Evolutionary conservation across 768 basidiomycete species (phyloP), one percentile per base, ranked within the genome.

Genomic region (Hydnomerulius pinastri): DNA sequence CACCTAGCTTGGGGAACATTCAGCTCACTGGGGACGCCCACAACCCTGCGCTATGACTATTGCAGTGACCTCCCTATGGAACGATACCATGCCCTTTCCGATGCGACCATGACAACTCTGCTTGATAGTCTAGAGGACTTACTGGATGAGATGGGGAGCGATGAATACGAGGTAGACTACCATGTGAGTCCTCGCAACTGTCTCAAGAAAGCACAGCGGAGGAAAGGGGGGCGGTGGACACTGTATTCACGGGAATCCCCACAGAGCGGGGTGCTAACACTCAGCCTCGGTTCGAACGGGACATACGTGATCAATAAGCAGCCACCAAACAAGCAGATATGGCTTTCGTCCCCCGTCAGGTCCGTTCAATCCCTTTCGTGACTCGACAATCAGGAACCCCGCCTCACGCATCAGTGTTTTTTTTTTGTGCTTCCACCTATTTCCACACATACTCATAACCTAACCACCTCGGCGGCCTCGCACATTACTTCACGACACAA

Each of bases 221-320:
- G 30, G 47, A 35, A 32, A 15, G 15, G 30, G 25, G 29, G 18
- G 20, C 17, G 6, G 13, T 33, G 21, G 18, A 20, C 23, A 32
- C 27, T 17, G 27, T 13, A 51, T 21, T 67, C 11, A 67, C 12
- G 48, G 15, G 30, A 23, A 51, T 52, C 36, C 21, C 51, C 23
- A 27, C 66, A 96, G 94, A 85, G 87, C 60, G 94, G 94, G n/a
- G 94, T 97, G 25, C 67, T 97, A 28, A 97, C 93, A 1, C 79
- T 96, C 37, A 76, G 75, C 42, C 75, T 95, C 13, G 92, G 86
- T 25, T 71, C 77, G 33, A 73, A 84, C 48, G 92, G 92, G 12
- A 96, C 90, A 10, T 97, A 96, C 71, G 94, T 96, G 24, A 86
- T 97, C 71, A 97, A 97, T 71, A 97, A 96, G 75, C 94, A 97